Evolutionary conservation across 306 rosid genomes (phyloP), one percentile per base, ranked within the genome.

Genomic region (Amphicarpaea edgeworthii): DNA sequence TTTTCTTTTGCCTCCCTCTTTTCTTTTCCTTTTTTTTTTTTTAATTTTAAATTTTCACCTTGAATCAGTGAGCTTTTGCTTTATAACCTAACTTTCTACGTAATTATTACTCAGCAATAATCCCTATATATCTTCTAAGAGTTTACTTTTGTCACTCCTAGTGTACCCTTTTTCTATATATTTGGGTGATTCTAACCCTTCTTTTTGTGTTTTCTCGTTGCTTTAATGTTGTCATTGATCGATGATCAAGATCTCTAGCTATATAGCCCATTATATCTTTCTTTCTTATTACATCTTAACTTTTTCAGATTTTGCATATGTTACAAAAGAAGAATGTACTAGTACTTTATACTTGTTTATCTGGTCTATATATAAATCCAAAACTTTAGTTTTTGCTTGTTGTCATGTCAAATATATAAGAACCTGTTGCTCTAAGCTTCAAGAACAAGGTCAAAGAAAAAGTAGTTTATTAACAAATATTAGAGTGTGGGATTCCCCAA

Each of bases 31-130:
- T 62, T 46, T 54, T 66, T 67, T 45, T 32, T 79, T 50, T 55
- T 61, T 53, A 5, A 6, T 70, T 68, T 60, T 0, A 17, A 50
- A 57, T n/a, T 71, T 76, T 81, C 55, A 49, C 24, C 66, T 72
- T 73, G 42, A 59, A 81, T 69, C 57, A 64, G 51, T 64, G 59
- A 66, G 79, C 88, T 86, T 86, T 87, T 83, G 42, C 87, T 85
- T 86, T 80, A 45, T 65, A 67, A 76, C 54, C 73, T 68, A 88
- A 84, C 90, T 87, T 90, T 88, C 78, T 80, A 84, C 85, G 82
- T 84, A 86, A 87, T 86, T 65, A 90, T 86, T 87, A 87, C 92
- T 82, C 84, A 84, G 84, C 87, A 81, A 84, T 84, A 59, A 79
- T 78, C 82, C 75, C 81, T 28, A 68, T 68, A 75, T 57, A 78